Base-by-base conservation (phyloP, 2,329 filamentous ascomycete genomes). In the Nemania serpens region DNA sequence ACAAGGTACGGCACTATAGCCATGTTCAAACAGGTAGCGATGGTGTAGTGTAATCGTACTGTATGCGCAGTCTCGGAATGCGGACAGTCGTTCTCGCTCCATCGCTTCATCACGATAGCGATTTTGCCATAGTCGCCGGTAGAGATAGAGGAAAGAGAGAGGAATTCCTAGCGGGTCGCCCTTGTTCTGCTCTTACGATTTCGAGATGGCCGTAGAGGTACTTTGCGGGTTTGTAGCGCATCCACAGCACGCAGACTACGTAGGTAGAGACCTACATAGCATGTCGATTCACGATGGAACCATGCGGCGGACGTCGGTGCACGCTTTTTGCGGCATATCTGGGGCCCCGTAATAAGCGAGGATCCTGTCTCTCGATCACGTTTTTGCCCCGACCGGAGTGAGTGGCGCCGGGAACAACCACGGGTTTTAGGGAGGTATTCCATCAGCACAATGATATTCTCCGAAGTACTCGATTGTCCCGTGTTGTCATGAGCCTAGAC, bases 51-150 rank as follows among this genome's bases (percentile, higher is more conserved):
- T 29, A 29, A 29, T 29, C 25, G 25, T 29, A 29, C 25, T 29
- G 25, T 29, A 42, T 3, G 55, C 33, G 2, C 33, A 61, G 12
- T 59, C 56, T 36, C 34, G 45, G 18, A 34, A 48, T 37, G 46
- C 46, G 36, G 52, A 63, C 54, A 17, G 58, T 49, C 42, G 46
- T 69, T 17, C 48, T n/a, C 13, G 37, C 56, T 65, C 17, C 60
- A 57, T n/a, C 13, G 37, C 56, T 65, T 20, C 60, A 57, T 29
- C 58, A 65, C 1, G 64, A 70, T 25, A 64, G 58, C 17, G n/a
- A 25, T 69, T 42, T 51, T 64, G 13, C 65, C 22, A 67, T 71
- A 42, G 63, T 69, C 15, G 66, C 68, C 22, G 2, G 9, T 20
- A 29, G 25, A 29, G 25, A 29, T 3, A 29, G 25, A 29, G 25